Evolutionary conservation across 2,329 filamentous ascomycete genomes (phyloP), one percentile per base, ranked within the genome.

Genomic region (Fonsecaea multimorphosa): DNA sequence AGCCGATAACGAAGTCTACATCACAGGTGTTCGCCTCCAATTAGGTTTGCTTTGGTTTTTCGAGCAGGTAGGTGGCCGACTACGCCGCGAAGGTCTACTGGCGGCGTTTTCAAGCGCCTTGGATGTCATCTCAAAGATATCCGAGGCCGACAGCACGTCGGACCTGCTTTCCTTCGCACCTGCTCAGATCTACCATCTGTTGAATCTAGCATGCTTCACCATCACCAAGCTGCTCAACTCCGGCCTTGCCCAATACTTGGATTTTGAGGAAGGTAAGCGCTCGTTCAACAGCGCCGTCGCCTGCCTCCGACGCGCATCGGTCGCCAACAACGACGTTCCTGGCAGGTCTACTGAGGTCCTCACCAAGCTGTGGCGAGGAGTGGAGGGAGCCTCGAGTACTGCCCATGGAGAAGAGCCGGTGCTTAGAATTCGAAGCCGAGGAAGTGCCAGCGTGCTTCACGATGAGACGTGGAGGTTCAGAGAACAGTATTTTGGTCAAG

Each of bases 201-300:
- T 56, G 24, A 56, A 14, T 32, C 24, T 56, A 3, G 11, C 24
- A 6, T 31, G 24, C 29, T 56, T 56, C 32, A 32, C 29, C 24
- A 31, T 56, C 29, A 31, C 32, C 27, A 56, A 36, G 53, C 24
- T 56, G 16, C 32, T 56, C 12, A 56, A n/a, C 53, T 56, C 53
- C 27, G 22, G 53, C 22, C 32, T 32, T n/a, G 11, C 53, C 12
- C 27, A 5, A 56, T 14, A 56, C 53, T n/a, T 56, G 24, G 53
- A 56, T 24, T 56, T 32, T 19, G 53, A 56, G 24, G 16, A 31
- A n/a, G 53, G 53, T 3, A 56, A 56, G 32, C 11, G 16, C 24
- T 56, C 27, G 12, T 56, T 56, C 53, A 56, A 56, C 53, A n/a
- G 24, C 27, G 29, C 53, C 53, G 22, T 56, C 3, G 24, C 29